phyloP scores from a whole-genome alignment of 1,284 basidiomycete species.

The Malassezia sympodialis region DNA sequence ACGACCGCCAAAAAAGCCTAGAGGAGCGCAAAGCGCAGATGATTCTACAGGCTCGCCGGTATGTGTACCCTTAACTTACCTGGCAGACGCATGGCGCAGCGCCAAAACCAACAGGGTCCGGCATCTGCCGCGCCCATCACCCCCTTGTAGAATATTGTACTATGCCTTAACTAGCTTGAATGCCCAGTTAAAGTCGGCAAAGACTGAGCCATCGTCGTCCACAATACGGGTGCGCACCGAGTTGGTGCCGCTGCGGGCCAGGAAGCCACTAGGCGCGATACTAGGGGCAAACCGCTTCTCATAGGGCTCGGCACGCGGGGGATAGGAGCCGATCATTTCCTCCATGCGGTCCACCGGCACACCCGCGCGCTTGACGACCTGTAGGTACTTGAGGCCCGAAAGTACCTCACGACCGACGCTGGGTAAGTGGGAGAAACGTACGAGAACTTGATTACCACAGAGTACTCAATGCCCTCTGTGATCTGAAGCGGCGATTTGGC shows the following conservation, averaged over 20 bases:
- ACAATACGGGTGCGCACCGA: slow-evolving; percentile 61
- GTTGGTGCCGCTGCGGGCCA: slow-evolving; percentile 67
- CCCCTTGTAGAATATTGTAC: background rate
- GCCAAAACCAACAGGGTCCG: background rate
- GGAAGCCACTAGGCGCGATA: slow-evolving; percentile 55
- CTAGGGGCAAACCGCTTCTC: slow-evolving; percentile 50
- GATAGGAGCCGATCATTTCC: slow-evolving; percentile 81
- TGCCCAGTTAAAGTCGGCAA: slow-evolving; percentile 55
- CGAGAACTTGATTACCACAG: slow-evolving; percentile 73
- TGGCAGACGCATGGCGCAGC: slow-evolving; percentile 11
- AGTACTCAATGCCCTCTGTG: slow-evolving; percentile 57
- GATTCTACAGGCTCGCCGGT: slow-evolving; percentile 12
- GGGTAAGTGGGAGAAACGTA: slow-evolving; percentile 41
- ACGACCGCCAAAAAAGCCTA: slow-evolving; percentile 9
- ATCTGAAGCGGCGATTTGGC: slow-evolving; percentile 57
- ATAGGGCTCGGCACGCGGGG: slow-evolving; percentile 49
- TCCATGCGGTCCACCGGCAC: slow-evolving; percentile 74
- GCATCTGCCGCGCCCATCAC: background rate
- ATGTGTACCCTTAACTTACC: background rate
- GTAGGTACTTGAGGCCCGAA: slow-evolving; percentile 70
- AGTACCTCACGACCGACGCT: slow-evolving; percentile 65
- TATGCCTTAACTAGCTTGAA: slow-evolving; percentile 30
- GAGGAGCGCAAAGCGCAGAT: slow-evolving; percentile 17
- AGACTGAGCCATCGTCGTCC: slow-evolving; percentile 64
- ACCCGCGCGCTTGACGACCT: slow-evolving; percentile 64